phyloP scores from a whole-genome alignment of 2,329 filamentous ascomycete species.

The Aspergillus vadensis region DNA sequence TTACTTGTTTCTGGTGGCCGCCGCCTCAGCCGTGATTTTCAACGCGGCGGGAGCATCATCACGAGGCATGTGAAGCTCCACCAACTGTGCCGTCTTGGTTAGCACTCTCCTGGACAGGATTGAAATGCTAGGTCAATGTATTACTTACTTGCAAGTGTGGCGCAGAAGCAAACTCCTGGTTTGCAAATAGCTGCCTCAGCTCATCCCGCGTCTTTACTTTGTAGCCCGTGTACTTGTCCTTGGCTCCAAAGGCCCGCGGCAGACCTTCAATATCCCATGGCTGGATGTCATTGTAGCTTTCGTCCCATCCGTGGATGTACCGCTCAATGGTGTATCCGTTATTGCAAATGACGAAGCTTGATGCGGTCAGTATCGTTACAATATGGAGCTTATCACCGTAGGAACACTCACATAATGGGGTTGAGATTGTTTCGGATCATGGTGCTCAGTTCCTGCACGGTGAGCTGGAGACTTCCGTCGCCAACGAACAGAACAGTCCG shows the following conservation, averaged over 20 bases:
- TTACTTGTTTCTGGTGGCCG: conserved; percentile 64
- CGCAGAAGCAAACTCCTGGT: conserved; percentile 63
- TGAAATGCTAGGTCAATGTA: not conserved
- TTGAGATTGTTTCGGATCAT: conserved; percentile 76
- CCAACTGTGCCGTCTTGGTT: conserved; percentile 58
- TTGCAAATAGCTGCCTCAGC: conserved; percentile 64
- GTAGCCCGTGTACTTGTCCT: conserved; percentile 62
- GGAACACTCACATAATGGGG: conserved; percentile 67
- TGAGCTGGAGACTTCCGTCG: conserved; percentile 84
- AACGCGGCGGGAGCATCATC: conserved; percentile 74
- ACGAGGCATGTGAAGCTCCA: conserved; percentile 79
- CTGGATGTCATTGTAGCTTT: conserved; percentile 77
- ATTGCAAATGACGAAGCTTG: conserved; percentile 76
- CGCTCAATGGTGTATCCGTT: conserved; percentile 89
- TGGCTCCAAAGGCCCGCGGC: conserved; percentile 67
- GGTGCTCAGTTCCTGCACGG: conserved; percentile 79
- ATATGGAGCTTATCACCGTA: not conserved
- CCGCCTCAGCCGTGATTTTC: conserved; percentile 69
- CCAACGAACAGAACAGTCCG: conserved; percentile 85
- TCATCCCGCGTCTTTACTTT: conserved; percentile 70
- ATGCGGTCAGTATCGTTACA: conserved; percentile 36
- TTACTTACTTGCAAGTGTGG: conserved; percentile 47
- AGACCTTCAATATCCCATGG: conserved; percentile 73
- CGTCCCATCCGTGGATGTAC: conserved; percentile 81
- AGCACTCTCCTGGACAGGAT: conserved; percentile 16